Evolutionary conservation across 805 yeast genomes (phyloP).

Genomic region (Wickerhamiella australiensis): DNA sequence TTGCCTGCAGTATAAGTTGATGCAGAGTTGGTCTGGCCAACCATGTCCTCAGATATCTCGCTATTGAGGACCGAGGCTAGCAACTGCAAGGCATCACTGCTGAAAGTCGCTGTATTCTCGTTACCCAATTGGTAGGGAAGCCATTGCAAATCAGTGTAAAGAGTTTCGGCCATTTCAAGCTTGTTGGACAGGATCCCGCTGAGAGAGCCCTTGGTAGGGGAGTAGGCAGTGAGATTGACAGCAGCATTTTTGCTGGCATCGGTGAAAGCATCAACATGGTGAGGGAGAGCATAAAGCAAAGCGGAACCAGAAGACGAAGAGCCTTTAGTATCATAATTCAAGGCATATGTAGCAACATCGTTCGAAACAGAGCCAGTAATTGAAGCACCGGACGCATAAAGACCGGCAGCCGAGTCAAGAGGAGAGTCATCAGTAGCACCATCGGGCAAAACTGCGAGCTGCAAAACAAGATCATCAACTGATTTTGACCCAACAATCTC

Average conservation of each 20-base stretch:
- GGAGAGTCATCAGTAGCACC: slow-evolving; percentile 28
- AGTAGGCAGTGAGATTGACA: slow-evolving; percentile 31
- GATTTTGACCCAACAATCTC: slow-evolving; percentile 30
- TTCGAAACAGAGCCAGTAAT: slow-evolving; percentile 39
- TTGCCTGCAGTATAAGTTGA: slow-evolving; percentile 92
- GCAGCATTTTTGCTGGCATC: slow-evolving; percentile 24
- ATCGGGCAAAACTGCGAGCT: slow-evolving; percentile 39
- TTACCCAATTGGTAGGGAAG: slow-evolving; percentile 40
- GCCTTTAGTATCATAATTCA: slow-evolving; percentile 41
- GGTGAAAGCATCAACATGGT: slow-evolving; percentile 41
- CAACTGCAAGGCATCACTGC: slow-evolving; percentile 31
- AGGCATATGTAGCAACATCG: slow-evolving; percentile 36
- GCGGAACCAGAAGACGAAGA: slow-evolving; percentile 32
- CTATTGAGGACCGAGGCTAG: slow-evolving; percentile 39
- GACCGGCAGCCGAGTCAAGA: slow-evolving; percentile 60
- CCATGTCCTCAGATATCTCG: slow-evolving; percentile 46
- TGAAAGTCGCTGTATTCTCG: slow-evolving; percentile 31
- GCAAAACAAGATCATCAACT: slow-evolving; percentile 33
- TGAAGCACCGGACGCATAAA: slow-evolving; percentile 41
- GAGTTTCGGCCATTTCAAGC: slow-evolving; percentile 28
- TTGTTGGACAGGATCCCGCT: slow-evolving; percentile 29
- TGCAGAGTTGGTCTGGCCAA: slow-evolving; percentile 49
- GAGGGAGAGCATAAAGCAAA: slow-evolving; percentile 56
- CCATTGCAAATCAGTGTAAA: slow-evolving; percentile 38
- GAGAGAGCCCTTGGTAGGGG: slow-evolving; percentile 37